These are phyloP conservation scores for Cladosporium oxysporum DNA, from an alignment of 2,329 filamentous ascomycete species.

Conservation along the genomic window DNA sequence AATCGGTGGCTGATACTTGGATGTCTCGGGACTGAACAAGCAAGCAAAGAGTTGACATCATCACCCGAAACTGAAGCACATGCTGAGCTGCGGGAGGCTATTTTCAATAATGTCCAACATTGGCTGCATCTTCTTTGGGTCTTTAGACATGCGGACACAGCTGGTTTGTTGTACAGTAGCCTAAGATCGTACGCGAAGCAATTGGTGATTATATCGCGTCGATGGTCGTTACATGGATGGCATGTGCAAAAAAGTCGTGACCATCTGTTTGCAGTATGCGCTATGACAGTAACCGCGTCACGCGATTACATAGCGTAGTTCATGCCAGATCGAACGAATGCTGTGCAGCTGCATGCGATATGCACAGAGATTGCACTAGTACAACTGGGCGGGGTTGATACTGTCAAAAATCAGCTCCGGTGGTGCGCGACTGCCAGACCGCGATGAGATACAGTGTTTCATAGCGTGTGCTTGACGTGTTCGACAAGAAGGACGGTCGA, in stretches of 20 bases:
- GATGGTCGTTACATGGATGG: background rate
- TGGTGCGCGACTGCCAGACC: background rate
- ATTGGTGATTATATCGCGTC: background rate
- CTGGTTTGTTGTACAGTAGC: background rate
- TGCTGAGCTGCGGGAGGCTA: background rate
- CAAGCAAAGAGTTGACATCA: background rate
- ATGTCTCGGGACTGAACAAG: background rate
- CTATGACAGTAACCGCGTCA: background rate
- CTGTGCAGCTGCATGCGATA: constrained; percentile 6
- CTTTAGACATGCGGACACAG: background rate
- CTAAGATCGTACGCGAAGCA: background rate
- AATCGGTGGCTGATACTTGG: background rate
- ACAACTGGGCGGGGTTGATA: background rate
- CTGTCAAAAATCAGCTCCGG: background rate
- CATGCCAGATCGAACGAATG: constrained; percentile 1
- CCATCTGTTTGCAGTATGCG: background rate
- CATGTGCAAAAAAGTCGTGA: background rate
- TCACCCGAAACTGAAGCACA: background rate
- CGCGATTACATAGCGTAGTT: background rate
- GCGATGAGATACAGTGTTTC: background rate
- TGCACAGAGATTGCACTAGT: background rate
- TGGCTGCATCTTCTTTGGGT: background rate
- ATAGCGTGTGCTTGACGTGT: background rate
- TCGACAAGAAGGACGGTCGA: background rate
- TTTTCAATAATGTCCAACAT: background rate